Base-by-base conservation (phyloP, 1,284 basidiomycete genomes). In the Cutaneotrichosporon arboriforme region DNA sequence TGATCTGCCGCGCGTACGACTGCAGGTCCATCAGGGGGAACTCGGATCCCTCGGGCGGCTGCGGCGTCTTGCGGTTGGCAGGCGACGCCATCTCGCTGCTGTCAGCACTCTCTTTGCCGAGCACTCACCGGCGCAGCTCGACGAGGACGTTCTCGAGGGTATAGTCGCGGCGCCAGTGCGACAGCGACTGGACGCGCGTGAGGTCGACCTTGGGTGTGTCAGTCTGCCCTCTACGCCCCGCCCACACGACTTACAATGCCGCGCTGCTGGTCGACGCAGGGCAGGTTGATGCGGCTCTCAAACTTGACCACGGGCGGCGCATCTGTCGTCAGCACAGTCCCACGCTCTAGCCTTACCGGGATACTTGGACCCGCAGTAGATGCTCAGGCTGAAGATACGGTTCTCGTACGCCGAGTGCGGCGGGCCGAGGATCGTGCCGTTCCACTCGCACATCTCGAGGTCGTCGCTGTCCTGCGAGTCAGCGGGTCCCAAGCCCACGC, bases 331-430 rank as follows among this genome's bases (percentile, higher is more conserved):
- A 45, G 43, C 31, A 43, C 14, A 34, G 12, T 1, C 26, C 1
- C 14, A 10, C 10, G 13, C 15, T 7, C 31, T 4, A 84, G 87
- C 17, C n/a, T 60, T 59, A 63, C 93, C 88, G 8, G 96, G 94
- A 74, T 98, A 98, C 5, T 73, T 63, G 8, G 84, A 78, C 35
- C 85, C 88, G 70, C 94, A 97, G 67, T 81, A 79, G 71, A 98
- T 93, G 79, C 87, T 89, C 66, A 98, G 83, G 55, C 85, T 89
- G 81, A 97, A 98, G 77, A 98, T 98, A 49, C 94, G 84, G 77
- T 98, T 98, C 82, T 98, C 92, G 76, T 94, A 92, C 12, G 94
- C 90, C 31, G 90, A 93, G 79, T 97, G 93, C 53, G 92, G 92
- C 33, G 96, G 94, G 9, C 94, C 96, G 60, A 98, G 90, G 78